Percentiles rank a stretch among this genome's conserved stretches.
phyloP scores from a whole-genome alignment of 768 basidiomycete genomes.

The Lactarius tabidus region DNA sequence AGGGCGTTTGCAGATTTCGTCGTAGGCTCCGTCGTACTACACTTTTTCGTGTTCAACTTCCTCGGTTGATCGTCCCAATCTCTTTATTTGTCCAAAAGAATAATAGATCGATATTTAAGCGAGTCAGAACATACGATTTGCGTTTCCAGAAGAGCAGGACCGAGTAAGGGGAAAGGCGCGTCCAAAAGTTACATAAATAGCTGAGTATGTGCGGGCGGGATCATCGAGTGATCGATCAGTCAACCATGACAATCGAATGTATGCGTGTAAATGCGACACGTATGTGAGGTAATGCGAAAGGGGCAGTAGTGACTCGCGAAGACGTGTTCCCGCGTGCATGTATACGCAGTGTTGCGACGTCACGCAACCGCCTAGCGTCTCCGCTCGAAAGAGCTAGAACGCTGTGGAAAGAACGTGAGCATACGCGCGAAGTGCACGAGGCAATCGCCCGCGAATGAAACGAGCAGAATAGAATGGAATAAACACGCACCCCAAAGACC shows the following conservation, averaged over 20 bases:
- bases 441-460: background rate
- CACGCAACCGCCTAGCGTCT: slow-evolving; percentile 30
- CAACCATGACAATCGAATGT: background rate
- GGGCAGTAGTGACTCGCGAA: background rate
- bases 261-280: background rate
- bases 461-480: background rate
- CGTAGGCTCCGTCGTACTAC: slow-evolving; percentile 89
- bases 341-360: background rate
- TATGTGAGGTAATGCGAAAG: background rate
- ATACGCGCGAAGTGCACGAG: slow-evolving; percentile 6
- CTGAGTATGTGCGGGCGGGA: background rate
- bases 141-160: background rate
- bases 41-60: slow-evolving; percentile 99
- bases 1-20: slow-evolving; percentile 98
- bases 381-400: slow-evolving; percentile 73
- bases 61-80: slow-evolving; percentile 54
- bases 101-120: background rate
- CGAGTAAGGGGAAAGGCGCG: background rate
- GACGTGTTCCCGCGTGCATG: background rate
- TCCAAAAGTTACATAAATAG: background rate
- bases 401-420: slow-evolving; percentile 37
- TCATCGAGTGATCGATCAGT: too few relatives aligned
- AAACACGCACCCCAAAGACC: slow-evolving; percentile 63
- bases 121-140: background rate
- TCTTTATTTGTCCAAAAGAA: background rate